Evolutionary conservation across 2,329 filamentous ascomycete species (phyloP), one percentile per base, ranked within the genome.

Genomic region (Paecilomyces formosus): DNA sequence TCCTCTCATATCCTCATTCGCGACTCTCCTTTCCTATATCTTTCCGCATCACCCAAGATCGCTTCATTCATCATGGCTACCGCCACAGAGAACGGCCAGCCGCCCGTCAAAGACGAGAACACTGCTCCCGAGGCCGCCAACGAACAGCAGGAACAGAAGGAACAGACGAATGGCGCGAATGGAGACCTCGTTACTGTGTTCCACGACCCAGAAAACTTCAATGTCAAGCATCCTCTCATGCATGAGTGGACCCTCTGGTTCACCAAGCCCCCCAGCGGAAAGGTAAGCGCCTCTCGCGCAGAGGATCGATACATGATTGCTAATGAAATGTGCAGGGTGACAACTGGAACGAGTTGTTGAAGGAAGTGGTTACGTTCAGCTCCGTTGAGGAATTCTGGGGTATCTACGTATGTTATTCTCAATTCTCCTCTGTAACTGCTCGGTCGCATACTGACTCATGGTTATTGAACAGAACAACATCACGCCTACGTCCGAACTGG

Each of bases 321-420:
- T 69, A 56, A 66, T 60, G 54, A 21, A 59, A 39, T 55, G 59
- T 24, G 54, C 65, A 96, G 91, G 92, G 91, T 65, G 92, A 97
- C 77, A 97, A 97, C 83, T 99, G 95, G 94, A 95, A 95, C 67
- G 94, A 99, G 74, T 81, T 97, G 62, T 81, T 99, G 63, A 99
- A 99, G 81, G 92, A 99, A 77, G 93, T 99, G 68, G 97, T 99
- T 71, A 97, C 91, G 58, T 97, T 99, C 71, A 91, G 96, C 79
- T 96, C 92, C 2, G 94, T 99, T 26, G 94, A 99, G 79, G 95
- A 99, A 77, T 99, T 99, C 79, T 99, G 94, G 94, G 94, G 94
- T 60, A 90, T 99, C 74, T 97, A 97, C 78, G 95, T 99, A 84
- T 75, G 92, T 82, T 45, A 58, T 59, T 33, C 54, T 6, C 8